These are phyloP conservation scores for Blastobotrys arbuscula DNA, from an alignment of 1,139 yeast species.

Conservation along the genomic window DNA sequence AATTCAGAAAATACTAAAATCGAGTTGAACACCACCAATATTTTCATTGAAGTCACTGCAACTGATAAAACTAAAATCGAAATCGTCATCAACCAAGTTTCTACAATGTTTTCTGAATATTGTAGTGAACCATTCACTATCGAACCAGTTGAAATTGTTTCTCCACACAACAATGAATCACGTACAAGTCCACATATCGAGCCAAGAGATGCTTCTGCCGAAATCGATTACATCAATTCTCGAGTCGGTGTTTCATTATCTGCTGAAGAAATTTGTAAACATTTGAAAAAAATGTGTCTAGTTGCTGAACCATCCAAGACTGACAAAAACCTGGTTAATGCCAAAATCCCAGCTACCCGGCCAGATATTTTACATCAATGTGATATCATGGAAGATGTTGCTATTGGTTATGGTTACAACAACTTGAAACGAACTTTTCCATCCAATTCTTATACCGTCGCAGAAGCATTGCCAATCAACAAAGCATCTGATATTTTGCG, in stretches of 20 bases:
- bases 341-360: slow-evolving; percentile 84
- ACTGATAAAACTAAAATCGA: slow-evolving; percentile 92
- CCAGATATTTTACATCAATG: slow-evolving; percentile 95
- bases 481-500: slow-evolving; percentile 88
- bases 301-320: slow-evolving; percentile 50
- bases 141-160: slow-evolving; percentile 82
- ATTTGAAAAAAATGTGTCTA: slow-evolving; percentile 78
- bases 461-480: slow-evolving; percentile 85
- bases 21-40: slow-evolving; percentile 74
- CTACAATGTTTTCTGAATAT: slow-evolving; percentile 93
- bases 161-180: slow-evolving; percentile 75
- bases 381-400: slow-evolving; percentile 98
- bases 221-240: slow-evolving; percentile 81
- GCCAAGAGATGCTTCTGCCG: slow-evolving; percentile 68
- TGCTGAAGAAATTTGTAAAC: slow-evolving; percentile 59
- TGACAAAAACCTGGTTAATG: slow-evolving; percentile 54
- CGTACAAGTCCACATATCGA: slow-evolving; percentile 70
- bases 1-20: slow-evolving; percentile 90
- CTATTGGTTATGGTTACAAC: slow-evolving; percentile 93
- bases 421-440: slow-evolving; percentile 81
- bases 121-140: slow-evolving; percentile 55
- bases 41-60: slow-evolving; percentile 91
- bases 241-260: slow-evolving; percentile 76
- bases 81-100: slow-evolving; percentile 82
- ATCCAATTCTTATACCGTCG: slow-evolving; percentile 71